Evolutionary conservation across 768 basidiomycete genomes (phyloP).

Genomic region (Mycena crocata): DNA sequence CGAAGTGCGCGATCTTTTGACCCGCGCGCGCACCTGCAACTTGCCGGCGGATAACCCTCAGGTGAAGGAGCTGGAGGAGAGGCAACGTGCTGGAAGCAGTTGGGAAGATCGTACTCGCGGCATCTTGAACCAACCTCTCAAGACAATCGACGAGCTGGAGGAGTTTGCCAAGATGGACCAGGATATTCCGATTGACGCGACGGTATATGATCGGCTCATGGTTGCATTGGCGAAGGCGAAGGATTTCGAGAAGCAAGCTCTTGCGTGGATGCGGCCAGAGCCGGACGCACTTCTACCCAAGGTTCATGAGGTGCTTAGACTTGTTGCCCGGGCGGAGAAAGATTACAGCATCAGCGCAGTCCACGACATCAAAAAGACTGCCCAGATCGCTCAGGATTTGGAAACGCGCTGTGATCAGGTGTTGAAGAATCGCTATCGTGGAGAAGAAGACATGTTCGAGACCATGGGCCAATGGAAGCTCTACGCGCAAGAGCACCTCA

Average conservation of each 20-base stretch:
- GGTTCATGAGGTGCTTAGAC: slow-evolving; percentile 74
- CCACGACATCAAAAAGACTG: slow-evolving; percentile 72
- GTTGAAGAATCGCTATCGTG: slow-evolving; percentile 69
- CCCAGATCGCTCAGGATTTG: slow-evolving; percentile 82
- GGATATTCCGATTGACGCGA: slow-evolving; percentile 76
- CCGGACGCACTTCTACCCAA: slow-evolving; percentile 66
- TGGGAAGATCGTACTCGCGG: slow-evolving; percentile 83
- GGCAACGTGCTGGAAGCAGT: slow-evolving; percentile 72
- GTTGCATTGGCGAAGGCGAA: slow-evolving; percentile 74
- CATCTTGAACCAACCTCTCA: slow-evolving; percentile 74
- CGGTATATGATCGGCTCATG: slow-evolving; percentile 74
- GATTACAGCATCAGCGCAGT: slow-evolving; percentile 80
- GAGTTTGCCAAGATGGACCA: slow-evolving; percentile 74
- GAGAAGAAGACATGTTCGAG: slow-evolving; percentile 74
- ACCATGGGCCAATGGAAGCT: slow-evolving; percentile 79
- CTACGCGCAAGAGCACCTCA: slow-evolving; percentile 78
- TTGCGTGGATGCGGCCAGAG: slow-evolving; percentile 74
- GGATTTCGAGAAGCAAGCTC: slow-evolving; percentile 85
- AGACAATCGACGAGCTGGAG: slow-evolving; percentile 82
- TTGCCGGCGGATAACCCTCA: slow-evolving; percentile 74
- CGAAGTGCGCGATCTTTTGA: slow-evolving; percentile 79
- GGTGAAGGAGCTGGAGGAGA: slow-evolving; percentile 71
- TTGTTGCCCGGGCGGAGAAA: slow-evolving; percentile 78
- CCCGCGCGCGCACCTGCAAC: slow-evolving; percentile 76
- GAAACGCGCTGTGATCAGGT: slow-evolving; percentile 82